Conservation (phyloP, 106 monocot genomes). For the Gastrodia elata region DNA sequence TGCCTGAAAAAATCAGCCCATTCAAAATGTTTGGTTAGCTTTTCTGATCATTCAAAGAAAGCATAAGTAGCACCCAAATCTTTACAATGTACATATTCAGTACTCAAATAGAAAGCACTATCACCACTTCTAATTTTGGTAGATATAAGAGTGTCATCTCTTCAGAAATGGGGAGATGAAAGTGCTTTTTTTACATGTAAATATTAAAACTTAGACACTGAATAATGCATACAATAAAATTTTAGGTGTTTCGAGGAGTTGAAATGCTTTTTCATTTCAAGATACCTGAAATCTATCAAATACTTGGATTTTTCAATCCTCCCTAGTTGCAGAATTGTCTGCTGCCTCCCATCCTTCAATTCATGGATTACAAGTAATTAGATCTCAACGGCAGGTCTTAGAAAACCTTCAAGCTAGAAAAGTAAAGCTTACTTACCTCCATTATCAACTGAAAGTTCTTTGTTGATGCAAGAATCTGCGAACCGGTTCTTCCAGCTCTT, state of each 20-base stretch:
- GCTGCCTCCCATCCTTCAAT: slow-evolving; percentile 76
- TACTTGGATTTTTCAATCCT: neutral
- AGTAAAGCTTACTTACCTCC: slow-evolving; percentile 38
- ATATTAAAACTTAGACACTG: no score
- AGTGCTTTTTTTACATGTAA: no score
- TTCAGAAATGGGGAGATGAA: no score
- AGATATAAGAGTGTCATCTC: no score
- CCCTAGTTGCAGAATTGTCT: slow-evolving; percentile 37
- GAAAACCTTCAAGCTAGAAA: neutral
- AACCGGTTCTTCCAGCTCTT: slow-evolving; percentile 41
- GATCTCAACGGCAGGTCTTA: neutral
- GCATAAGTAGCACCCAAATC: no score
- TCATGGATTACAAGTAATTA: neutral
- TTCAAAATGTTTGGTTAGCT: neutral
- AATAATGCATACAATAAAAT: no score
- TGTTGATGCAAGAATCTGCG: slow-evolving; percentile 57
- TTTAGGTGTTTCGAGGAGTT: no score
- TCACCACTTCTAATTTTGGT: no score
- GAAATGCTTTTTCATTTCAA: no score
- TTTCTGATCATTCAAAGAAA: no score
- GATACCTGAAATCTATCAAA: slow-evolving; percentile 56
- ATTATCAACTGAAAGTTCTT: slow-evolving; percentile 90
- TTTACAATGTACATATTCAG: no score
- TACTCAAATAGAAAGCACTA: neutral
- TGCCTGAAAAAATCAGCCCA: slow-evolving; percentile 34